A percentile compares a stretch with the other conserved stretches of the same genome.
These are phyloP conservation scores for Xerocomellus amylosporus DNA, from an alignment of 768 basidiomycete genomes.

Conservation along the genomic window DNA sequence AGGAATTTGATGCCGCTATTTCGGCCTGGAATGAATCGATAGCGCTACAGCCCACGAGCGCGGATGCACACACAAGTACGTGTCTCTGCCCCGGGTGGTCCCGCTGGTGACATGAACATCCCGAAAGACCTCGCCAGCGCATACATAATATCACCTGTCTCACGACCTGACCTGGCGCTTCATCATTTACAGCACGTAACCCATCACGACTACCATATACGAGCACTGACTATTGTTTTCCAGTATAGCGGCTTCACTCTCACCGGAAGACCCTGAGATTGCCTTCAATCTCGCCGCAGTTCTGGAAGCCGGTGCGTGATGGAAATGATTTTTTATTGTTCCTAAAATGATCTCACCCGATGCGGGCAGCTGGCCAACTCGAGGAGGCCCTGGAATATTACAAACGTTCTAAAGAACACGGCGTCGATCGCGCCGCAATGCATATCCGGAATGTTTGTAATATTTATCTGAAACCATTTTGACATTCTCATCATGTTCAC, in stretches of 20 bases:
- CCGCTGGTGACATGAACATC: slow-evolving; percentile 22
- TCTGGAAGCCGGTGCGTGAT: slow-evolving; percentile 76
- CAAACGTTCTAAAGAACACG: slow-evolving; percentile 71
- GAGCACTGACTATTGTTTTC: slow-evolving; percentile 33
- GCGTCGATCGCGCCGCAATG: slow-evolving; percentile 77
- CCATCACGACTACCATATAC: slow-evolving; percentile 28
- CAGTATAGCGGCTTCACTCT: slow-evolving; percentile 79
- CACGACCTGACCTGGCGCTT: slow-evolving; percentile 82
- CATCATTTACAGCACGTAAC: slow-evolving; percentile 72
- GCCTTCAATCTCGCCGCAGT: slow-evolving; percentile 90
- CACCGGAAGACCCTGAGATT: slow-evolving; percentile 88
- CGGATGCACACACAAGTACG: slow-evolving; percentile 86
- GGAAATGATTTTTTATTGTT: slow-evolving; percentile 33
- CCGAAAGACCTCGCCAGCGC: slow-evolving; percentile 79
- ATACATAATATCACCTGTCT: slow-evolving; percentile 77
- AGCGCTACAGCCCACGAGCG: slow-evolving; percentile 72
- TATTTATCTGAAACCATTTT: slow-evolving; percentile 16
- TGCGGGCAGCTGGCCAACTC: slow-evolving; percentile 62
- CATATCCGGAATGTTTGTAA: slow-evolving; percentile 77
- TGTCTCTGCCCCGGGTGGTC: slow-evolving; percentile 22
- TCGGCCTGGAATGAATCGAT: slow-evolving; percentile 85
- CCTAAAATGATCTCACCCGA: slow-evolving; percentile 31
- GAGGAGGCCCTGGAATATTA: slow-evolving; percentile 82
- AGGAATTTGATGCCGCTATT: slow-evolving; percentile 87
- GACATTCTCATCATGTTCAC: slow-evolving; percentile 8